These are phyloP conservation scores for Marchantia paleacea DNA, from an alignment of 225 moss, liverwort and hornwort species.

Conservation along the genomic window DNA sequence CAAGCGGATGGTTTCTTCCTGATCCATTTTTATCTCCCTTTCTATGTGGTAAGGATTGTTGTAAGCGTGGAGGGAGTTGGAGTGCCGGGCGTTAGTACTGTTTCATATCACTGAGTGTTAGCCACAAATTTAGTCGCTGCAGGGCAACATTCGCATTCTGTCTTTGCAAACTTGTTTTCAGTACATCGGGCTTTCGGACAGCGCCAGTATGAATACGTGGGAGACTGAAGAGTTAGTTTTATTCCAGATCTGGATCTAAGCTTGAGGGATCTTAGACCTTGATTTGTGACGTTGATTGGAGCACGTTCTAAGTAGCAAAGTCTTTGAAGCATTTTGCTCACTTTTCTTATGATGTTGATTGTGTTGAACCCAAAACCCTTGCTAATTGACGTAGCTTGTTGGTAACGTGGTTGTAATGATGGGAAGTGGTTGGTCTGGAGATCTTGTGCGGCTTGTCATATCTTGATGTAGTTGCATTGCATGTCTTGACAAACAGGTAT, in stretches of 20 bases:
- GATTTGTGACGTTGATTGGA: not conserved
- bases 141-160: too few relatives aligned
- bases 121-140: not conserved
- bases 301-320: not conserved
- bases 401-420: not conserved
- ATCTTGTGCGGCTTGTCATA: not conserved
- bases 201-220: not conserved
- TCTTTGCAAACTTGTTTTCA: too few relatives aligned
- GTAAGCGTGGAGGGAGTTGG: not conserved
- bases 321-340: too few relatives aligned
- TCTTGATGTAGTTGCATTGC: not conserved
- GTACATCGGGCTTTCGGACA: too few relatives aligned
- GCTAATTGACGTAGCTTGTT: not conserved
- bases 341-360: not conserved
- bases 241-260: not conserved
- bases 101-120: not conserved
- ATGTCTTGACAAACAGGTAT: not conserved
- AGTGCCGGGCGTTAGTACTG: not conserved
- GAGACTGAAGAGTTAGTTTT: not conserved
- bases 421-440: not conserved
- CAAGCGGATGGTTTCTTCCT: not conserved
- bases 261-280: not conserved
- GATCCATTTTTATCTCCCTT: not conserved
- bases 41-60: not conserved
- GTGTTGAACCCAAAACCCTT: slow-evolving; percentile 4